Base-by-base conservation (phyloP, 129 eudicot species). In the Lonicera japonica region DNA sequence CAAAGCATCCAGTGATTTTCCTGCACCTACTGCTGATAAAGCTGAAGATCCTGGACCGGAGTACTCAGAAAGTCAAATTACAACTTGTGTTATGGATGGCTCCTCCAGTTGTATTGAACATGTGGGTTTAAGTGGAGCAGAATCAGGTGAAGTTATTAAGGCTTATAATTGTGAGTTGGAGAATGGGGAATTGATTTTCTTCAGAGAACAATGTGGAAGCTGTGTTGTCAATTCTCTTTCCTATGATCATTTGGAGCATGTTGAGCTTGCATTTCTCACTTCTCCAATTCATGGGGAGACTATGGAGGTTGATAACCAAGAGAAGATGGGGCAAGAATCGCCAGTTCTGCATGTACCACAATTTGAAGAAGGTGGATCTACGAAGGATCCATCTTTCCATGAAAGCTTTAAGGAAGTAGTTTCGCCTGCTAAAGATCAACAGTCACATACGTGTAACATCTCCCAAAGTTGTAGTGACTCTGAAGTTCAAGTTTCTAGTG, bases 21-120 rank as follows among this genome's bases (percentile, higher is more conserved):
- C 11, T 52, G 66, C 45, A 58, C 25, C 58, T 45, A 58, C 70
- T 53, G 22, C 50, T 57, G 65, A 76, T 73, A 90, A 81, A 70
- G 66, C 54, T 58, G 92, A 83, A 73, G 43, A 14, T 75, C 67
- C 72, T 66, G 80, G 68, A 25, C 25, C 54, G 18, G 79, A 69
- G 43, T 14, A 45, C 57, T 47, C 70, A 54, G 84, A 67, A 56
- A 20, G 41, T 51, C 61, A 66, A 48, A 67, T 56, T 56, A 21
- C 4, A 25, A 74, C 13, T 53, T 43, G 46, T 50, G 52, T 39
- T 11, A 38, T 20, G 67, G 77, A 55, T 41, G 55, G 20, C 15
- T 21, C 54, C 52, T 21, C 67, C 61, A 14, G 8, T 68, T 45
- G 40, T 46, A 21, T 68, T 15, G 29, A 51, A 52, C 63, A 54